Conservation (phyloP, 2,329 filamentous ascomycete genomes). For the Neurospora sp. region DNA sequence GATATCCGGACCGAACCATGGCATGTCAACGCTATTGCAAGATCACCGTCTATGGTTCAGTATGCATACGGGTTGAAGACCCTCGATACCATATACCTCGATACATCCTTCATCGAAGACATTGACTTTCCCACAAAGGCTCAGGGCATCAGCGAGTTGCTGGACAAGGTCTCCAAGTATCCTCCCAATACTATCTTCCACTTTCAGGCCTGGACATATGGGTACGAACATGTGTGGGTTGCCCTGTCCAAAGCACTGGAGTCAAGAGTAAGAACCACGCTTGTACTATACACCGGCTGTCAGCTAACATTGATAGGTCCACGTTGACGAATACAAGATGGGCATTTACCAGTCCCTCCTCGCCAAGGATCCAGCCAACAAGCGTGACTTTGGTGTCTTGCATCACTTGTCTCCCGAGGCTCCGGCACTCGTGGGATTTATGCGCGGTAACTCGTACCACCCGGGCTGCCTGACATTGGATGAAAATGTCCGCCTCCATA, state of each 20-base stretch:
- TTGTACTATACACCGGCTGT: neutral
- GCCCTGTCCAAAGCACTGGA: slow-evolving; percentile 62
- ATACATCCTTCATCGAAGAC: slow-evolving; percentile 61
- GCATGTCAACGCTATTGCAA: slow-evolving; percentile 66
- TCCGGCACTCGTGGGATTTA: slow-evolving; percentile 60
- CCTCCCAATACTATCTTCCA: slow-evolving; percentile 70
- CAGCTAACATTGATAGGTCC: slow-evolving; percentile 40
- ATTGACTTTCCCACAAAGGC: slow-evolving; percentile 51
- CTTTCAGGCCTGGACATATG: slow-evolving; percentile 83
- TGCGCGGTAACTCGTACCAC: slow-evolving; percentile 60
- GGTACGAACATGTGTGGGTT: slow-evolving; percentile 83
- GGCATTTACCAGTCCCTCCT: slow-evolving; percentile 58
- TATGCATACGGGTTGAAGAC: slow-evolving; percentile 57
- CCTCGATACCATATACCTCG: slow-evolving; percentile 77
- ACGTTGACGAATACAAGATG: slow-evolving; percentile 74
- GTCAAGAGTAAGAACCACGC: slow-evolving; percentile 39
- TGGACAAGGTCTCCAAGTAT: slow-evolving; percentile 58
- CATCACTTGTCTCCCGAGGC: slow-evolving; percentile 46
- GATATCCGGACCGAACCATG: slow-evolving; percentile 79
- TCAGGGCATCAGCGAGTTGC: slow-evolving; percentile 63
- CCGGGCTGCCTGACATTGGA: slow-evolving; percentile 62
- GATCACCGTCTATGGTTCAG: slow-evolving; percentile 64
- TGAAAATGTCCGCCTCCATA: slow-evolving; percentile 60
- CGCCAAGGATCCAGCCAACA: slow-evolving; percentile 29
- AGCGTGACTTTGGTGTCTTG: slow-evolving; percentile 25